Evolutionary conservation across 1,139 yeast genomes (phyloP), one percentile per base, ranked within the genome.

Genomic region (Kodamaea suecica): DNA sequence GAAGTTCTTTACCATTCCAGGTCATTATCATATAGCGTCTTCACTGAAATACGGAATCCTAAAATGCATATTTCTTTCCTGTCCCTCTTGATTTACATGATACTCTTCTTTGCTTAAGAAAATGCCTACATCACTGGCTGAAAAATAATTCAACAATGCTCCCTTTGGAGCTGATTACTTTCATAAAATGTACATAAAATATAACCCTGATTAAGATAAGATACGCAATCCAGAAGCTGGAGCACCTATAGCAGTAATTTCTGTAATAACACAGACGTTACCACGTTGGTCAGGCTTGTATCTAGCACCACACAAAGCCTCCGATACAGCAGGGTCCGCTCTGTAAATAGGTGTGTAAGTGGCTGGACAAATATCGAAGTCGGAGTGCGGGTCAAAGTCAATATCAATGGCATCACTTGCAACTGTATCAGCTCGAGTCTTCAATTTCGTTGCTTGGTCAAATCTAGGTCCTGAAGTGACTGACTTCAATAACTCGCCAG

Each of bases 151-250:
- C n/a, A n/a, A n/a, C n/a, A n/a, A n/a, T n/a, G n/a, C 21, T 19
- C 21, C 21, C 21, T 19, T 19, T 6, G 21, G 21, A 19, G 21
- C 23, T 20, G 10, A 20, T 19, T 9, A 19, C 21, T 19, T 19
- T 19, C 9, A 19, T 19, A 19, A 6, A 19, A 19, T 19, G 6
- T 19, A 19, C 56, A 9, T 19, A 19, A 19, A 6, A 19, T 19
- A 19, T 6, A 19, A 19, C n/a, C n/a, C n/a, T n/a, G n/a, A 19
- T 9, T 19, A 19, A 6, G 21, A 63, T 45, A 57, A 59, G 33
- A 79, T 70, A 47, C 94, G 79, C 52, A 90, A 74, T 15, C 98
- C 98, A 19, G 96, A 84, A n/a, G 95, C 95, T 17, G 94, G 85
- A n/a, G 88, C 87, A 17, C 98, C 98, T 44, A 94, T 79, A 36